A percentile compares a stretch with the other conserved stretches of the same genome.
Evolutionary conservation across 1,139 yeast species (phyloP).

Genomic region (Eremothecium gossypii): DNA sequence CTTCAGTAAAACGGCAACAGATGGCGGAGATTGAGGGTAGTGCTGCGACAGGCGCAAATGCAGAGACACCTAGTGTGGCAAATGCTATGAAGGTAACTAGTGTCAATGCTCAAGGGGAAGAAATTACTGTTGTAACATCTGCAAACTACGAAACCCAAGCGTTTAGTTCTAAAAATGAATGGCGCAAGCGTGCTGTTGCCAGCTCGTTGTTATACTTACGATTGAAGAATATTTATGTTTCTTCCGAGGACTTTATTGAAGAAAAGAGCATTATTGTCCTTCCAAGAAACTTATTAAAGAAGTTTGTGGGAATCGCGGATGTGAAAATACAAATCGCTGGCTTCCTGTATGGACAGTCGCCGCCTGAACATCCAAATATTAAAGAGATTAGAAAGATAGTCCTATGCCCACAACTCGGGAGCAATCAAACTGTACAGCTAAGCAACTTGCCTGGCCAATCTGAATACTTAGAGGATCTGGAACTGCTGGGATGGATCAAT

Average conservation of each 20-base stretch:
- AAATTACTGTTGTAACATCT: conserved; percentile 88
- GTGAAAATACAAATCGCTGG: conserved; percentile 78
- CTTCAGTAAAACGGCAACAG: conserved; percentile 74
- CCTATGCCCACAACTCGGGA: conserved; percentile 84
- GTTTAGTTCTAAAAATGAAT: conserved; percentile 78
- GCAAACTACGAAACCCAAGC: conserved; percentile 78
- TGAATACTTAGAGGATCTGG: conserved; percentile 36
- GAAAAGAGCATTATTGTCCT: conserved; percentile 58
- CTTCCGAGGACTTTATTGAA: conserved; percentile 49
- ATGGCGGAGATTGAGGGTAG: conserved; percentile 69
- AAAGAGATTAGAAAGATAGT: conserved; percentile 73
- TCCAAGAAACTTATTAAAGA: conserved; percentile 73
- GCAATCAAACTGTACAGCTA: conserved; percentile 53
- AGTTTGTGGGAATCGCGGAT: conserved; percentile 75
- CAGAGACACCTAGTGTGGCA: conserved; percentile 28
- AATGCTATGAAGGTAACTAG: conserved; percentile 81
- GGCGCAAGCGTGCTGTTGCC: conserved; percentile 85
- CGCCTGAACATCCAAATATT: conserved; percentile 56
- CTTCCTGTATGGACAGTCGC: conserved; percentile 66
- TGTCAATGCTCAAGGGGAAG: conserved; percentile 91
- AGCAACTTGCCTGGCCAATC: conserved; percentile 42
- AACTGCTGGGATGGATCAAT: conserved; percentile 74
- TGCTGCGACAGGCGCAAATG: conserved; percentile 29
- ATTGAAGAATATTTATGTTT: conserved; percentile 66
- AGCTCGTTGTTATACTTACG: conserved; percentile 65